A percentile compares a stretch with the other conserved stretches of the same genome.
Evolutionary conservation across 257 asterid genomes (phyloP).

Genomic region (Solanum appendiculatum): DNA sequence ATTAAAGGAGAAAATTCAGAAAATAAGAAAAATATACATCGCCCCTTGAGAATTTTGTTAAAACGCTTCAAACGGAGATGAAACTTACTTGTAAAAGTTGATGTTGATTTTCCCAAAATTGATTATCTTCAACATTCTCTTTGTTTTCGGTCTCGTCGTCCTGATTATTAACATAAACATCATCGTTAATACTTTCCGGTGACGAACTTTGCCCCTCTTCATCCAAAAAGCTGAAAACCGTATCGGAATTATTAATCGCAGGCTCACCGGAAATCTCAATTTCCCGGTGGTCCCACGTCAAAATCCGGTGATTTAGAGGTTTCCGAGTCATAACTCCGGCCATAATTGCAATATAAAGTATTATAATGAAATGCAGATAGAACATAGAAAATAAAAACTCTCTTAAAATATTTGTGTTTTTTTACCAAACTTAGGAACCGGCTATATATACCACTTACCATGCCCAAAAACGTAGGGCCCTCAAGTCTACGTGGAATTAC

Average conservation of each 20-base stretch:
- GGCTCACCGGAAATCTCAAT: constrained; percentile 40
- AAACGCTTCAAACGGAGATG: not conserved
- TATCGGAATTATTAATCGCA: constrained; percentile 52
- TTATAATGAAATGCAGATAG: not conserved
- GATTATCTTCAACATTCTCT: constrained; percentile 13
- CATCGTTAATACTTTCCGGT: constrained; percentile 22
- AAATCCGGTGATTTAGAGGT: constrained; percentile 48
- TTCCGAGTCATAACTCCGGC: constrained; percentile 27
- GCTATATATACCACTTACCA: constrained; percentile 4
- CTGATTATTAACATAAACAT: constrained; percentile 5
- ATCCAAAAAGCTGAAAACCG: constrained; percentile 68
- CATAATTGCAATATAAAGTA: not conserved
- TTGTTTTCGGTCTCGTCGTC: constrained; percentile 22
- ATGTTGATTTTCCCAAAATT: constrained; percentile 70
- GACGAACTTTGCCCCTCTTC: constrained; percentile 31
- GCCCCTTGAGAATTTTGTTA: not conserved
- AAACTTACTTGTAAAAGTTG: constrained; percentile 57
- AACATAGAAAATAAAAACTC: not conserved
- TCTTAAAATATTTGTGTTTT: not conserved
- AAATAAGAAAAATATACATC: not conserved
- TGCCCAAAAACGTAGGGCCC: constrained; percentile 17
- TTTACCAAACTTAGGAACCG: not conserved
- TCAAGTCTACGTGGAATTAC: not conserved
- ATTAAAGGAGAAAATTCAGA: not conserved
- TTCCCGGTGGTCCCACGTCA: constrained; percentile 40